A percentile compares a stretch with the other conserved stretches of the same genome.
These are phyloP conservation scores for Amanita molliuscula DNA, from an alignment of 768 basidiomycete genomes.

Conservation along the genomic window DNA sequence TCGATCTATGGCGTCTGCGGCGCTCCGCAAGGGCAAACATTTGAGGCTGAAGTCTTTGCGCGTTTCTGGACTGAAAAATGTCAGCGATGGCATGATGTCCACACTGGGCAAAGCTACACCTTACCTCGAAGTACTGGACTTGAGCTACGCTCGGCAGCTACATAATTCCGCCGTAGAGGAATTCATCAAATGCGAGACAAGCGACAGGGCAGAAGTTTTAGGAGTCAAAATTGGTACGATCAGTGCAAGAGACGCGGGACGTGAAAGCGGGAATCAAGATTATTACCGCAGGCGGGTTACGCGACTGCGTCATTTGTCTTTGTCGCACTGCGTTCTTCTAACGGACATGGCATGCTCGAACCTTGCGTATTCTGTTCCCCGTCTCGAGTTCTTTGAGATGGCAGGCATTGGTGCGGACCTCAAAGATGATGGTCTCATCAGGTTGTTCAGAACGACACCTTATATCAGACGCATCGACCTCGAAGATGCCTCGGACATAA, in stretches of 20 bases:
- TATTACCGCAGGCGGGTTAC: constrained; percentile 54
- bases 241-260: constrained; percentile 54
- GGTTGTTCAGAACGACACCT: constrained; percentile 59
- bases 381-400: constrained; percentile 69
- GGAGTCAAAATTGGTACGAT: constrained; percentile 38
- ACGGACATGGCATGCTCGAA: constrained; percentile 70
- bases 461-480: constrained; percentile 69
- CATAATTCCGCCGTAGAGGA: constrained; percentile 71
- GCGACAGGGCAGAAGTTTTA: constrained; percentile 20
- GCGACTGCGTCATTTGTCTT: constrained; percentile 56
- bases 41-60: constrained; percentile 53
- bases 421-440: constrained; percentile 64
- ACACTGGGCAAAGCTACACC: constrained; percentile 60
- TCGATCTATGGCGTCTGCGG: constrained; percentile 31
- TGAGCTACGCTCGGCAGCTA: constrained; percentile 62
- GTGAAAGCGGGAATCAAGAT: constrained; percentile 38
- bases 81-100: constrained; percentile 53
- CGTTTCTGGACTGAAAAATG: constrained; percentile 54
- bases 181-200: constrained; percentile 47
- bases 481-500: constrained; percentile 73
- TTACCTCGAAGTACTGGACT: constrained; percentile 67
- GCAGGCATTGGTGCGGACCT: constrained; percentile 64
- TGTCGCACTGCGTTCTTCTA: constrained; percentile 62
- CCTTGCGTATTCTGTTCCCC: constrained; percentile 59
- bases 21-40: constrained; percentile 33